These are phyloP conservation scores for Musa balbisiana DNA, from an alignment of 202 grass and related monocot species.

Conservation along the genomic window DNA sequence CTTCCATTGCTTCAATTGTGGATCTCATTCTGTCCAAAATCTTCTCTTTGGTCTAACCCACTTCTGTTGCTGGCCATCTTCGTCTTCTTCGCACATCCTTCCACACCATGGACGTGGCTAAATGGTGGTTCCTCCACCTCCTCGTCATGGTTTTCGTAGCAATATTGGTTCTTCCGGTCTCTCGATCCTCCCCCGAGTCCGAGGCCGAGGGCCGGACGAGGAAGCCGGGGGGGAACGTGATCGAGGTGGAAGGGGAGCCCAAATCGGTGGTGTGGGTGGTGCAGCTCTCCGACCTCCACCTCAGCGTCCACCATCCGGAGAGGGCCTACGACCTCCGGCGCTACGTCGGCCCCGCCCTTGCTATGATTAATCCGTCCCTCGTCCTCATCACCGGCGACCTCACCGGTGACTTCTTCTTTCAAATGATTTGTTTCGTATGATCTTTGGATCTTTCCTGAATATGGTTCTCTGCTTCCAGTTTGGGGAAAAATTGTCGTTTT, in stretches of 20 bases:
- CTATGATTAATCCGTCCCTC: conserved; percentile 68
- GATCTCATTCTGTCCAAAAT: background rate
- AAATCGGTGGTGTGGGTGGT: conserved; percentile 70
- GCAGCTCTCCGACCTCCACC: conserved; percentile 94
- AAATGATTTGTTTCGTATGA: background rate
- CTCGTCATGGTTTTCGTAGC: background rate
- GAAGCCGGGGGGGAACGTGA: conserved; percentile 19
- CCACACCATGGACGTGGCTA: background rate
- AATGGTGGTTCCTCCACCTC: background rate
- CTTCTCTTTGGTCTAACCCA: background rate
- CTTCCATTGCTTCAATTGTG: background rate
- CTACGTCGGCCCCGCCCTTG: conserved; percentile 60
- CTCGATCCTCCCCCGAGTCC: conserved; percentile 1
- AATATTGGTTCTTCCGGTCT: background rate
- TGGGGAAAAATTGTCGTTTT: background rate
- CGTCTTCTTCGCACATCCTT: background rate
- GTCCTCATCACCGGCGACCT: conserved; percentile 96
- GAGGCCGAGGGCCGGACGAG: conserved; percentile 2
- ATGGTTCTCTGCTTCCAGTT: background rate
- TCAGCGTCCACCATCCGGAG: conserved; percentile 91
- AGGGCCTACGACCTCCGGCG: conserved; percentile 79
- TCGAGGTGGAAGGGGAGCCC: conserved; percentile 55
- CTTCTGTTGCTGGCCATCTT: background rate
- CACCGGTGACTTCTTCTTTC: conserved; percentile 39
- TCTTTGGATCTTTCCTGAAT: background rate